A percentile compares a stretch with the other conserved stretches of the same genome.
phyloP scores from a whole-genome alignment of 164 flowering plant genomes.

The Macadamia tetraphylla region DNA sequence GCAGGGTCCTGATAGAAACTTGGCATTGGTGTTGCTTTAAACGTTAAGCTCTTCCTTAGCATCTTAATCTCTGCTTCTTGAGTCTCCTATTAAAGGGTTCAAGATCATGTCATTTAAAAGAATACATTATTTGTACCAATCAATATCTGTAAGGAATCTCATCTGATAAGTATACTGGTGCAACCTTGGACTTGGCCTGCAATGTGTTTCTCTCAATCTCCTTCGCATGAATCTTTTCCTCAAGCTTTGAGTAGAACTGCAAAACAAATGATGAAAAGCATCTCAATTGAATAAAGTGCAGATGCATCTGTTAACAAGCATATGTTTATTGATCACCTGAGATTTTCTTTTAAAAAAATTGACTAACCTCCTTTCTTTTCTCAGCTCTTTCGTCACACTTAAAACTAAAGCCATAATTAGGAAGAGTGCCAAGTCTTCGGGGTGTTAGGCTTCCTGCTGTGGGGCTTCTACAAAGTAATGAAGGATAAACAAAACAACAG shows the following conservation, averaged over 20 bases:
- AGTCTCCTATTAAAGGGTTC: not conserved
- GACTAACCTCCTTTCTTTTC: conserved; percentile 4
- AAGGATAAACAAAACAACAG: not conserved
- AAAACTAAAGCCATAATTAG: not conserved
- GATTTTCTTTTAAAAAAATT: not conserved
- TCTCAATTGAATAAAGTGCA: no score
- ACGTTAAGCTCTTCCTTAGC: conserved; percentile 2
- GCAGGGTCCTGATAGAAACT: conserved; percentile 2
- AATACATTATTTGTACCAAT: not conserved
- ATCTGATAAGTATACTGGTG: not conserved
- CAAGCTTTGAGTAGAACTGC: conserved; percentile 7
- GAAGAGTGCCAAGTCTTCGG: not conserved
- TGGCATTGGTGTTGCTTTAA: conserved; percentile 7
- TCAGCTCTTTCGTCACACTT: conserved; percentile 2
- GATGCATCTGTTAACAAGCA: not conserved
- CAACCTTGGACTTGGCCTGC: conserved; percentile 7
- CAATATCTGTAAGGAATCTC: not conserved
- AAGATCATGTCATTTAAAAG: not conserved
- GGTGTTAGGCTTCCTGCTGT: not conserved
- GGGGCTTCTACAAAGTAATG: not conserved
- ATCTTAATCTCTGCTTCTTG: conserved; percentile 6
- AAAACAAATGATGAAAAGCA: not conserved
- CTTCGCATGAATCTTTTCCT: conserved; percentile 2
- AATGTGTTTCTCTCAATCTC: not conserved
- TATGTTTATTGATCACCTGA: not conserved